Conservation (phyloP, 1,284 basidiomycete genomes). For the Papiliotrema flavescens region DNA sequence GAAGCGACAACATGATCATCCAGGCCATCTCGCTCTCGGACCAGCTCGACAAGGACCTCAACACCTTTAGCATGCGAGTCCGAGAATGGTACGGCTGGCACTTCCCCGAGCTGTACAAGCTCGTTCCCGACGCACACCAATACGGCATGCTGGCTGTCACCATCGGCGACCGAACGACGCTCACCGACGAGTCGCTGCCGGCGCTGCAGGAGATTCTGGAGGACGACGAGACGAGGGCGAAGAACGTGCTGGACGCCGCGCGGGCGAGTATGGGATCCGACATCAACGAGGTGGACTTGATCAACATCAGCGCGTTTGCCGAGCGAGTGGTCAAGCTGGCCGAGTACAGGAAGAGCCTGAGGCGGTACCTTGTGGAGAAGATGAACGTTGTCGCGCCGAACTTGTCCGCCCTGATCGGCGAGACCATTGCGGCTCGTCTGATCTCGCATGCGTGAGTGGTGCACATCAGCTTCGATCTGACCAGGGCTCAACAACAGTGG, state of each 20-base stretch:
- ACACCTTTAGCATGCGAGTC: conserved; percentile 97
- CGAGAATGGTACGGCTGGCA: conserved; percentile 99
- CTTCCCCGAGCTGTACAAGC: conserved; percentile 93
- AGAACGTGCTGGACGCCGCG: conserved; percentile 91
- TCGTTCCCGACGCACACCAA: conserved; percentile 92
- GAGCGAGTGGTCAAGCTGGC: conserved; percentile 85
- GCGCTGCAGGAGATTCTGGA: conserved; percentile 79
- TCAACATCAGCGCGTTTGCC: conserved; percentile 94
- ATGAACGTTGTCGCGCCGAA: conserved; percentile 98
- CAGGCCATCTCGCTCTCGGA: conserved; percentile 98
- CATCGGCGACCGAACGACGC: conserved; percentile 76
- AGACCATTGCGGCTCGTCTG: conserved; percentile 89
- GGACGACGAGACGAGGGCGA: conserved; percentile 80
- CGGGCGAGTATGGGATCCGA: conserved; percentile 93
- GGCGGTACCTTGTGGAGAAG: conserved; percentile 89
- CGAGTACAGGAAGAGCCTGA: conserved; percentile 89
- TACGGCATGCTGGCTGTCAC: conserved; percentile 86
- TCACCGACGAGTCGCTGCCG: conserved; percentile 64
- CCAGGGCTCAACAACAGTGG: conserved; percentile 52
- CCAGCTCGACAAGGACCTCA: conserved; percentile 99
- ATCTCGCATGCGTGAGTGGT: conserved; percentile 79
- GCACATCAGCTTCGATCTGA: background rate
- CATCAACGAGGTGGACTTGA: conserved; percentile 88
- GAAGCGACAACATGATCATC: conserved; percentile 99
- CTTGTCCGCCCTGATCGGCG: conserved; percentile 88